Evolutionary conservation across 2,329 filamentous ascomycete species (phyloP), one percentile per base, ranked within the genome.

Genomic region (Cadophora malorum): DNA sequence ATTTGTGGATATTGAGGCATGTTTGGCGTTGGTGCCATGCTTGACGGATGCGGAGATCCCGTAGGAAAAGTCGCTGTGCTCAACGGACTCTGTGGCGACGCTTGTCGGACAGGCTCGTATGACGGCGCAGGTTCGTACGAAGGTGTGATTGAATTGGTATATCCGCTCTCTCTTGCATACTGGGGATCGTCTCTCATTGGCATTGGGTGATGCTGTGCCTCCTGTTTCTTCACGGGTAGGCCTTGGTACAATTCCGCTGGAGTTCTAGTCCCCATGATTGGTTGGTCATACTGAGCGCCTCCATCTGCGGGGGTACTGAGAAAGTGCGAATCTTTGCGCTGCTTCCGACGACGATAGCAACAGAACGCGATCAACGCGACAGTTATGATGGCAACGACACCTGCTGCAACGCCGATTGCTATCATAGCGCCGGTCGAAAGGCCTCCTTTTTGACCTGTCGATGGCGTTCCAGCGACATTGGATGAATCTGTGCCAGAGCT

Each of bases 371-470:
- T 9, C 23, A 65, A 21, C 25, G 28, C 47, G 19, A 49, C 41
- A 7, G 33, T 56, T 31, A 65, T n/a, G 58, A 65, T 63, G 4
- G n/a, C 49, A 45, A 63, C 10, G 1, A 63, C 61, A 25, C 16
- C 45, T 28, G 16, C 38, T n/a, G n/a, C 63, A 7, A 65, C 67
- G 35, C 63, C 50, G 28, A 68, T 68, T 12, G 56, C 67, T 21
- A 65, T 63, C 52, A 63, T 68, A 9, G 28, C 58, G 6, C 63
- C 63, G 19, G 23, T 52, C 16, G 67, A 65, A n/a, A 68, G 67
- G 5, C 33, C 58, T 28, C 45, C 33, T 4, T n/a, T 31, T 58
- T 47, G 19, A n/a, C 19, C 35, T 52, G 47, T 33, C 19, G 38
- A 23, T 64, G 38, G 14, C 41, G 53, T 23, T 21, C 14, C 25